phyloP scores from a whole-genome alignment of 139 green algal species.

The Micromonas pusilla region DNA sequence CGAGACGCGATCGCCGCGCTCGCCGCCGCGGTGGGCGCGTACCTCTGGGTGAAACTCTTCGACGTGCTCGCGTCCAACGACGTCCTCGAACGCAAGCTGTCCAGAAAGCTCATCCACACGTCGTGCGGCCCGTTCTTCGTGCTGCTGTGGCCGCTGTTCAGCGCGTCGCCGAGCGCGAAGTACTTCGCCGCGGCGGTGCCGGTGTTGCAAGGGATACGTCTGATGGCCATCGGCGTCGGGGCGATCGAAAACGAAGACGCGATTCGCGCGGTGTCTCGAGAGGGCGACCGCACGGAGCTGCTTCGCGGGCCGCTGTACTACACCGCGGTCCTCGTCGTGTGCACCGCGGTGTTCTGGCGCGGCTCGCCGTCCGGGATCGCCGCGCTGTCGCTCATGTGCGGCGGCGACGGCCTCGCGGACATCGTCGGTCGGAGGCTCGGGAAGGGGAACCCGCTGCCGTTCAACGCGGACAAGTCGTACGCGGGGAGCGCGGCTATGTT shows the following conservation, averaged over 20 bases:
- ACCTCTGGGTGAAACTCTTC: constrained; percentile 60
- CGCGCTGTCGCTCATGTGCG: constrained; percentile 71
- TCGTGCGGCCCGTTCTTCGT: constrained; percentile 76
- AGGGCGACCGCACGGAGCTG: constrained; percentile 31
- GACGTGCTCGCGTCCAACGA: constrained; percentile 43
- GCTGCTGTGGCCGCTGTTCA: constrained; percentile 82
- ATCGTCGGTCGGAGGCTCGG: constrained; percentile 72
- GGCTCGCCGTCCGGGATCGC: constrained; percentile 40
- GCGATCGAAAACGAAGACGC: constrained; percentile 18
- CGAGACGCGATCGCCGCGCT: background rate
- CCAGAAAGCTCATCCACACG: constrained; percentile 88
- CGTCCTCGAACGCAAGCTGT: constrained; percentile 67
- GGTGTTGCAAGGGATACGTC: constrained; percentile 43
- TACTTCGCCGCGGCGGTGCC: constrained; percentile 62
- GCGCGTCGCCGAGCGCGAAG: constrained; percentile 41
- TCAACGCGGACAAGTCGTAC: constrained; percentile 77
- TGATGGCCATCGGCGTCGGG: constrained; percentile 14
- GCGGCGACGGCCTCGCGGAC: constrained; percentile 84
- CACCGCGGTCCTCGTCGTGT: constrained; percentile 56
- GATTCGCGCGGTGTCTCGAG: constrained; percentile 14
- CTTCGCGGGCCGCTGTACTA: constrained; percentile 79
- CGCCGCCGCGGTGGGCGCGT: constrained; percentile 29
- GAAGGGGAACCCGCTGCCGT: constrained; percentile 60
- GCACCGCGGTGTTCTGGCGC: constrained; percentile 72
- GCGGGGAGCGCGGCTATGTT: constrained; percentile 83